phyloP scores from a whole-genome alignment of 768 basidiomycete genomes.

The Botryobasidium botryosum region DNA sequence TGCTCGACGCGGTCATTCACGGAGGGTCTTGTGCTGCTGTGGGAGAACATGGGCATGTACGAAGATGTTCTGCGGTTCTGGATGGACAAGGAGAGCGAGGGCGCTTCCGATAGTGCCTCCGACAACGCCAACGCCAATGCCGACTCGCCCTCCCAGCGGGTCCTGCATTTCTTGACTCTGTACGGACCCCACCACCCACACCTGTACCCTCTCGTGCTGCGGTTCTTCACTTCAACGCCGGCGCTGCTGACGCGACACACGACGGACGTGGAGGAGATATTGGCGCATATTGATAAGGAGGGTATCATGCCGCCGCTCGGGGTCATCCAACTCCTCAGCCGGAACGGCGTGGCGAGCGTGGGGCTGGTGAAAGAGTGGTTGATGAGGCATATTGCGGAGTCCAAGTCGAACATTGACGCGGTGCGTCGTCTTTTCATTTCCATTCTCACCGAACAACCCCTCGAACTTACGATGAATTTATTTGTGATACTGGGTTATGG shows the following conservation, averaged over 20 bases:
- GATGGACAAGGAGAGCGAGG: slow-evolving; percentile 47
- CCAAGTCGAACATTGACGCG: slow-evolving; percentile 59
- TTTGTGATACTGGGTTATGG: too few relatives aligned
- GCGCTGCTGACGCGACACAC: slow-evolving; percentile 56
- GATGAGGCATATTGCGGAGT: slow-evolving; percentile 54
- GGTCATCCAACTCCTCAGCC: slow-evolving; percentile 72
- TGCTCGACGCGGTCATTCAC: slow-evolving; percentile 76
- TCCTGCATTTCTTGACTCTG: slow-evolving; percentile 51
- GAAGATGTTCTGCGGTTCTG: slow-evolving; percentile 88
- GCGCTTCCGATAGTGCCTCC: neutral
- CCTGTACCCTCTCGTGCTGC: slow-evolving; percentile 73
- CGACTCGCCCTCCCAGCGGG: slow-evolving; percentile 29
- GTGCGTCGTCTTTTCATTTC: slow-evolving; percentile 33
- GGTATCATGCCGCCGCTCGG: slow-evolving; percentile 78
- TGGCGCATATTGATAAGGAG: slow-evolving; percentile 66
- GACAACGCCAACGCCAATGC: neutral
- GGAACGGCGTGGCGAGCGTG: slow-evolving; percentile 81
- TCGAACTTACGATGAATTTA: slow-evolving; percentile 7
- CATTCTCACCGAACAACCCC: slow-evolving; percentile 1
- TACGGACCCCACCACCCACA: slow-evolving; percentile 61
- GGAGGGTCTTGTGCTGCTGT: slow-evolving; percentile 70
- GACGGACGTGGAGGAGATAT: slow-evolving; percentile 47
- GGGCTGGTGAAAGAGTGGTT: slow-evolving; percentile 89
- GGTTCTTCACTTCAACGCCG: slow-evolving; percentile 74
- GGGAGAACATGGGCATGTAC: slow-evolving; percentile 92